These are phyloP conservation scores for Harrya chromipes DNA, from an alignment of 768 basidiomycete species.

Conservation along the genomic window DNA sequence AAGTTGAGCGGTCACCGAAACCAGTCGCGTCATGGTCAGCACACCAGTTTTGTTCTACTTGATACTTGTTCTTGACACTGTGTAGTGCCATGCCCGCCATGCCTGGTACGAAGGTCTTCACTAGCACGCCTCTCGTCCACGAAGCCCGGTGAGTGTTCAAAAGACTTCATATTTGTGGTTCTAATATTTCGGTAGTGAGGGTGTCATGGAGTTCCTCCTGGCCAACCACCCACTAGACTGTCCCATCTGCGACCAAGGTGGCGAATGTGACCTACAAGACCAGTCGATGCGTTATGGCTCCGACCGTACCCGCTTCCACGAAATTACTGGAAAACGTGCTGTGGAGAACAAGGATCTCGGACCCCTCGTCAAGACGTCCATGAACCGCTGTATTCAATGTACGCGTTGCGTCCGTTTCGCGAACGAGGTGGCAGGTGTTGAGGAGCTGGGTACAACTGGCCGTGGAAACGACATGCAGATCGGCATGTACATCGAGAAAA, in stretches of 20 bases:
- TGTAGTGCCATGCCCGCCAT: slow-evolving; percentile 94
- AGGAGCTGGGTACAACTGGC: slow-evolving; percentile 95
- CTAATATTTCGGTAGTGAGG: slow-evolving; percentile 57
- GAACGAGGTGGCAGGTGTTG: slow-evolving; percentile 98
- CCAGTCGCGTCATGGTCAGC: slow-evolving; percentile 91
- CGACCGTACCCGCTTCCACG: slow-evolving; percentile 97
- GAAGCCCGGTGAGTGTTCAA: slow-evolving; percentile 64
- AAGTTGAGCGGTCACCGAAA: slow-evolving; percentile 94
- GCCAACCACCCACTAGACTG: slow-evolving; percentile 98
- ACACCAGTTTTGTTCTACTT: background rate
- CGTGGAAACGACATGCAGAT: slow-evolving; percentile 99
- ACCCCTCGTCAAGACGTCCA: slow-evolving; percentile 96
- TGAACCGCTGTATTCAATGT: slow-evolving; percentile 99
- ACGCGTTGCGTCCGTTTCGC: slow-evolving; percentile 99
- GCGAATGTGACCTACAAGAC: slow-evolving; percentile 98
- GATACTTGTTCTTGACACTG: background rate
- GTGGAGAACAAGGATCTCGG: slow-evolving; percentile 98
- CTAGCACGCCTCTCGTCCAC: slow-evolving; percentile 87
- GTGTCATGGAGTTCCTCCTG: slow-evolving; percentile 98
- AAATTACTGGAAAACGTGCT: slow-evolving; percentile 96
- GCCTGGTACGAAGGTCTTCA: slow-evolving; percentile 90
- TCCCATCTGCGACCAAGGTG: slow-evolving; percentile 98
- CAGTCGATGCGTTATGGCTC: slow-evolving; percentile 99
- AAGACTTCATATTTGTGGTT: background rate
- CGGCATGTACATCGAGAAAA: slow-evolving; percentile 97